Conservation (phyloP, 2,329 filamentous ascomycete species). For the Endoconidiophora laricicola region DNA sequence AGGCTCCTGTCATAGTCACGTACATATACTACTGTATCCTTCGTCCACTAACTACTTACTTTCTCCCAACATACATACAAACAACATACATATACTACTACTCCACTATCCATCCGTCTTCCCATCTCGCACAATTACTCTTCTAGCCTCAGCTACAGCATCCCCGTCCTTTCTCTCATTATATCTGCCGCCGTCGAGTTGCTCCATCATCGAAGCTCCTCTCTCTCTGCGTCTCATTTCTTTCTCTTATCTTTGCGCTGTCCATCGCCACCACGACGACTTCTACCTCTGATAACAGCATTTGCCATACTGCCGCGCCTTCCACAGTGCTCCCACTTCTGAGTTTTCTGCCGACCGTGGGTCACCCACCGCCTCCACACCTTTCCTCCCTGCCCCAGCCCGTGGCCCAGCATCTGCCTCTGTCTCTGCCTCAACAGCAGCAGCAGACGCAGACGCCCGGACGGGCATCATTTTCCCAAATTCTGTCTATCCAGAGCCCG, state of each 20-base stretch:
- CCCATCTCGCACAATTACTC: no score
- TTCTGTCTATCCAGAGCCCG: slow-evolving; percentile 44
- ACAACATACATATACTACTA: not conserved
- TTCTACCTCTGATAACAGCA: not conserved
- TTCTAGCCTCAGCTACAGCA: no score
- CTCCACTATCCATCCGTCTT: not conserved
- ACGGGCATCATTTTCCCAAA: slow-evolving; percentile 36
- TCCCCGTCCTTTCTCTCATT: no score
- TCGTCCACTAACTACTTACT: not conserved
- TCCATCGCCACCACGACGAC: slow-evolving; percentile 2
- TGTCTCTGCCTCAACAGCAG: slow-evolving; percentile 22
- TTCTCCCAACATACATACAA: not conserved
- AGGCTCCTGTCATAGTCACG: no score
- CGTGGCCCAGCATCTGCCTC: slow-evolving; percentile 8
- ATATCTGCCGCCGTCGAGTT: no score
- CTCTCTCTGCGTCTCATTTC: no score
- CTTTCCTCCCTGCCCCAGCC: not conserved
- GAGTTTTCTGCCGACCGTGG: not conserved
- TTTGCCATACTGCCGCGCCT: not conserved
- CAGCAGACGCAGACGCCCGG: slow-evolving; percentile 23
- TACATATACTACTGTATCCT: not conserved
- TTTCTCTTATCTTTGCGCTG: no score
- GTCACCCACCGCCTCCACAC: not conserved
- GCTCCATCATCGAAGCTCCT: no score
- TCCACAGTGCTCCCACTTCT: slow-evolving; percentile 7